Evolutionary conservation across 495 filamentous ascomycete species (phyloP), one percentile per base, ranked within the genome.

Genomic region (Penicillium antarcticum): DNA sequence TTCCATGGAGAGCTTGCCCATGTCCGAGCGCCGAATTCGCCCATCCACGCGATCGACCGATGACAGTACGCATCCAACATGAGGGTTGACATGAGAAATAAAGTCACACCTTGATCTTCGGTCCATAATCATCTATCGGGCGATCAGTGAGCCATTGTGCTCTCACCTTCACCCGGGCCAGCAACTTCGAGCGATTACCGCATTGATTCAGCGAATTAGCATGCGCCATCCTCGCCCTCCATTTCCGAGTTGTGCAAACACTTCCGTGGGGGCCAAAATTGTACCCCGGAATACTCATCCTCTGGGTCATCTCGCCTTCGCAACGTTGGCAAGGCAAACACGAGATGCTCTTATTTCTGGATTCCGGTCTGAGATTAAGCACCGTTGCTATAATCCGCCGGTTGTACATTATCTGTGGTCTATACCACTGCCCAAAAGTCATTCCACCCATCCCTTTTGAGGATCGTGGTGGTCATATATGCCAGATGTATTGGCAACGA

Each of bases 1-100:
- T 13, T 74, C 71, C 5, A 45, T 68, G 61, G 71, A 72, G 32
- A 72, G 66, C 42, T 34, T 74, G 31, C 53, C 53, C 2, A 56
- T 49, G 18, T 63, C 66, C 2, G 70, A 70, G 33, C 60, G 47
- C 16, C 42, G 62, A 18, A 56, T 56, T 7, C 59, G 56, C 5
- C 42, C 53, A n/a, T 65, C 66, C 0, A 53, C 59, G 6, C 54
- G 40, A 0, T 61, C 60, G 2, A 50, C 61, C 19, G 58, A 33
- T 48, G 47, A 65, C n/a, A 56, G 17, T 21, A 11, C 17, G 11
- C 32, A 48, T 33, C 42, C 52, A 44, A 36, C 63, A 16, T 67
- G 61, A 64, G 5, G 9, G 7, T 18, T 10, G n/a, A 3, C 32
- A 16, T 1, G 32, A 11, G 26, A 21, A 9, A 7, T 32, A 18